phyloP scores from a whole-genome alignment of 805 yeast genomes.

The Candida insectalens region DNA sequence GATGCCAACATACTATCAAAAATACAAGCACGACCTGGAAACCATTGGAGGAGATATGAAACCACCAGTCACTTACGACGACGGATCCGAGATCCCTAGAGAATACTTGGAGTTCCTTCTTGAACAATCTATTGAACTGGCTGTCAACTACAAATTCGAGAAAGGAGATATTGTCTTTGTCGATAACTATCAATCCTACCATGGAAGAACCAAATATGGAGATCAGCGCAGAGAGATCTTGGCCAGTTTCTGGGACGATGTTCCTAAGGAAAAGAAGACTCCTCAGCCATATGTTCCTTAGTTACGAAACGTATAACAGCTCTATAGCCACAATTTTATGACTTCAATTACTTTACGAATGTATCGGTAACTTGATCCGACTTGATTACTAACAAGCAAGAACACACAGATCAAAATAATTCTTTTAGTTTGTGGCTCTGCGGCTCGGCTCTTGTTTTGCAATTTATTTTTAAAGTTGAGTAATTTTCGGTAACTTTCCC shows the following conservation, averaged over 20 bases:
- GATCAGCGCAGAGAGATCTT: slow-evolving; percentile 13
- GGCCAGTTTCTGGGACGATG: slow-evolving; percentile 16
- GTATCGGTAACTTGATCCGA: too few relatives aligned
- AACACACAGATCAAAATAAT: too few relatives aligned
- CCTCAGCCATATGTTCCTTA: not conserved
- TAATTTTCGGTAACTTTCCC: too few relatives aligned
- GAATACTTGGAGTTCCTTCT: slow-evolving; percentile 14
- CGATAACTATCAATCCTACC: slow-evolving; percentile 16
- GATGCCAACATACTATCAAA: slow-evolving; percentile 14
- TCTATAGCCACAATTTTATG: too few relatives aligned
- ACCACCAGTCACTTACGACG: slow-evolving; percentile 12
- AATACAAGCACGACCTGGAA: slow-evolving; percentile 3
- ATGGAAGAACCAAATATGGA: slow-evolving; percentile 16
- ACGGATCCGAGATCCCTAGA: slow-evolving; percentile 14
- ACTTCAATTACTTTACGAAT: too few relatives aligned
- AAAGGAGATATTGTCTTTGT: slow-evolving; percentile 16
- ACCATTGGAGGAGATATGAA: not conserved
- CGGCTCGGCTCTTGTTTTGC: too few relatives aligned
- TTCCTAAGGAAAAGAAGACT: slow-evolving; percentile 1
- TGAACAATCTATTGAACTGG: slow-evolving; percentile 14
- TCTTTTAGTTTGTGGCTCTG: too few relatives aligned
- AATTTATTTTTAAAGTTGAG: too few relatives aligned
- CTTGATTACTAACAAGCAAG: too few relatives aligned
- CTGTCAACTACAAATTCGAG: slow-evolving; percentile 12
- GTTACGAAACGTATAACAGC: too few relatives aligned